Evolutionary conservation across 2,329 filamentous ascomycete species (phyloP).

Genomic region (Trichoderma polysporum): DNA sequence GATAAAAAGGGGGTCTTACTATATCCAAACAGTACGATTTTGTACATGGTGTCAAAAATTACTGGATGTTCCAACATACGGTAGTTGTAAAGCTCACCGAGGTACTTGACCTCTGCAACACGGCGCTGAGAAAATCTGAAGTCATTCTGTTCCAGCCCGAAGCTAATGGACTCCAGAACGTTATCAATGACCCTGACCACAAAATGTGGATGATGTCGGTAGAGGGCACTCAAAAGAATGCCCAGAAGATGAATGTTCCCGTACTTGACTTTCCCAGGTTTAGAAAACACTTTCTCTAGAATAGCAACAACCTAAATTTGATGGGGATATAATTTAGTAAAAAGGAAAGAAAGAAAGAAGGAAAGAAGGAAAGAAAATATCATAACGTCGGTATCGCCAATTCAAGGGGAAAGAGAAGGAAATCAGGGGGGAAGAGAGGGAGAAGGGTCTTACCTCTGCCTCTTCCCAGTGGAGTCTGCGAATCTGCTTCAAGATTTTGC

Average conservation of each 20-base stretch:
- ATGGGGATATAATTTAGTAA: constrained; percentile 14
- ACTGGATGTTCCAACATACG: constrained; percentile 94
- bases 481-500: constrained; percentile 90
- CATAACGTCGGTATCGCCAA: background rate
- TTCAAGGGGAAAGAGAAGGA: background rate
- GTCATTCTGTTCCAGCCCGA: constrained; percentile 92
- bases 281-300: constrained; percentile 88
- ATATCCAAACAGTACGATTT: constrained; percentile 90
- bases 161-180: constrained; percentile 79
- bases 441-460: constrained; percentile 56
- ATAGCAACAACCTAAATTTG: constrained; percentile 63
- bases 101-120: constrained; percentile 92
- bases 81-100: constrained; percentile 96
- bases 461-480: constrained; percentile 98
- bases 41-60: constrained; percentile 93
- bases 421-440: background rate
- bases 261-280: constrained; percentile 96
- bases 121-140: constrained; percentile 96
- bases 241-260: constrained; percentile 93
- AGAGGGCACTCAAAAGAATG: constrained; percentile 82
- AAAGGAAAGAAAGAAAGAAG: background rate
- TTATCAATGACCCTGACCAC: constrained; percentile 91
- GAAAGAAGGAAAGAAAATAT: too few relatives aligned
- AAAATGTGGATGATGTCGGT: constrained; percentile 89
- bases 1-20: constrained; percentile 43